Percentiles rank a stretch among this genome's conserved stretches.
Evolutionary conservation across 768 basidiomycete species (phyloP).

Genomic region (Hericium erinaceus): DNA sequence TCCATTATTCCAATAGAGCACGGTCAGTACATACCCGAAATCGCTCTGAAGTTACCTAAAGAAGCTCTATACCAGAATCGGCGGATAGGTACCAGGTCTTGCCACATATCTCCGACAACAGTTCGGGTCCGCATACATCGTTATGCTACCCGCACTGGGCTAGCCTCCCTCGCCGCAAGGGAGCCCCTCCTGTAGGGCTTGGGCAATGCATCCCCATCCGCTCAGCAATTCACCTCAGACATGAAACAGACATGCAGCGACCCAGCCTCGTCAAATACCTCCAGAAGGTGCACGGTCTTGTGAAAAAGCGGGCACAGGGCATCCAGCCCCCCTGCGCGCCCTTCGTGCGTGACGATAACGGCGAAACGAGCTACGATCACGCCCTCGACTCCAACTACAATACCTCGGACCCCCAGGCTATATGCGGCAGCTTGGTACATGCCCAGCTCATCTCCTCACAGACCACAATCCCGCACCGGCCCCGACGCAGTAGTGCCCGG

Average conservation of each 20-base stretch:
- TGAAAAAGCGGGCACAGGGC: constrained; percentile 14
- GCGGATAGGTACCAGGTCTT: no score
- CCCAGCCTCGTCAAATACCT: constrained; percentile 13
- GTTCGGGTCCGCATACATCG: no score
- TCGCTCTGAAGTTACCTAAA: no score
- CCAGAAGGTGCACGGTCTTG: constrained; percentile 14
- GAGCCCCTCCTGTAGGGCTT: no score
- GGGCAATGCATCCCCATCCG: not conserved
- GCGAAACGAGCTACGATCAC: not conserved
- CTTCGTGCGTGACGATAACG: constrained; percentile 7
- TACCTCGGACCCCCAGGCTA: not conserved
- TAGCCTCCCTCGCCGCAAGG: constrained; percentile 9
- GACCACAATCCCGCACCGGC: no score
- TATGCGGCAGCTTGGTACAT: no score
- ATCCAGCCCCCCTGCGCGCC: constrained; percentile 8
- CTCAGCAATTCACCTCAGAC: not conserved
- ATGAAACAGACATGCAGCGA: not conserved
- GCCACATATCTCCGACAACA: no score
- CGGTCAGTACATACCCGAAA: no score
- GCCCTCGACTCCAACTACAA: not conserved
- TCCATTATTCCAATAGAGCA: no score
- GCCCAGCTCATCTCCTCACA: no score
- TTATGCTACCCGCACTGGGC: constrained; percentile 5
- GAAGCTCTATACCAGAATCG: no score
- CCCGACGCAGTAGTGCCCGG: no score